Conservation (phyloP, 1,139 yeast species). For the Debaryomycetaceae sp. region DNA sequence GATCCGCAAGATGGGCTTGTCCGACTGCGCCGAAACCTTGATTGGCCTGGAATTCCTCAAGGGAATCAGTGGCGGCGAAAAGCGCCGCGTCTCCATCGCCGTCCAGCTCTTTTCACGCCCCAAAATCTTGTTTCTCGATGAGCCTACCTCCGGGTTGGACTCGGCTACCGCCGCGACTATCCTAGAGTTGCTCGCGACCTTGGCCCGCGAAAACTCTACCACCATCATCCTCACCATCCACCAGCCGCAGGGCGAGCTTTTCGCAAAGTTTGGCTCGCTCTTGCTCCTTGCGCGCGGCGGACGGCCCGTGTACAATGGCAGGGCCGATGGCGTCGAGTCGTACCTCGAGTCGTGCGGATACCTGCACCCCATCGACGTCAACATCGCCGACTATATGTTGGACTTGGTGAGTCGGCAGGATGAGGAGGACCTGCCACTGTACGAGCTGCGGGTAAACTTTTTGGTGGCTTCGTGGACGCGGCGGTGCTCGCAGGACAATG, state of each 20-base stretch:
- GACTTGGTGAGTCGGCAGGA: slow-evolving; percentile 9
- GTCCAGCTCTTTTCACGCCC: slow-evolving; percentile 15
- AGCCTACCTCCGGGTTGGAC: slow-evolving; percentile 18
- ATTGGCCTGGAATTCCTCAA: slow-evolving; percentile 12
- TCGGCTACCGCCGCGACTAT: slow-evolving; percentile 12
- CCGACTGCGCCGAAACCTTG: slow-evolving; percentile 16
- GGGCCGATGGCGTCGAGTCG: slow-evolving; percentile 4
- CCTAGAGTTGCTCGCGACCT: slow-evolving; percentile 8
- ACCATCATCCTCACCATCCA: slow-evolving; percentile 15
- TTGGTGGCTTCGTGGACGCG: slow-evolving; percentile 9
- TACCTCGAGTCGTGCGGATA: slow-evolving; percentile 9
- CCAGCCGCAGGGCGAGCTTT: slow-evolving; percentile 15
- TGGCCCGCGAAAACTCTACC: slow-evolving; percentile 10
- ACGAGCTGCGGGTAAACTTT: slow-evolving; percentile 6
- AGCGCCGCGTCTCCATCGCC: slow-evolving; percentile 15
- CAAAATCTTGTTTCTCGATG: slow-evolving; percentile 15
- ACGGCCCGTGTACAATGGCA: slow-evolving; percentile 12
- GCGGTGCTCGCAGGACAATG: no score
- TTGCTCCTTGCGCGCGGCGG: slow-evolving; percentile 15
- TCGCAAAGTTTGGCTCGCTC: slow-evolving; percentile 11
- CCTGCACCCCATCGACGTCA: slow-evolving; percentile 6
- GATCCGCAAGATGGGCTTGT: slow-evolving; percentile 12
- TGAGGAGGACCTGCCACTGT: slow-evolving; percentile 6
- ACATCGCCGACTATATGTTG: slow-evolving; percentile 11
- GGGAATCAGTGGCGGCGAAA: slow-evolving; percentile 18